Evolutionary conservation across 75 land plant species (phyloP), one percentile per base, ranked within the genome.

Genomic region (Azolla pinnata): DNA sequence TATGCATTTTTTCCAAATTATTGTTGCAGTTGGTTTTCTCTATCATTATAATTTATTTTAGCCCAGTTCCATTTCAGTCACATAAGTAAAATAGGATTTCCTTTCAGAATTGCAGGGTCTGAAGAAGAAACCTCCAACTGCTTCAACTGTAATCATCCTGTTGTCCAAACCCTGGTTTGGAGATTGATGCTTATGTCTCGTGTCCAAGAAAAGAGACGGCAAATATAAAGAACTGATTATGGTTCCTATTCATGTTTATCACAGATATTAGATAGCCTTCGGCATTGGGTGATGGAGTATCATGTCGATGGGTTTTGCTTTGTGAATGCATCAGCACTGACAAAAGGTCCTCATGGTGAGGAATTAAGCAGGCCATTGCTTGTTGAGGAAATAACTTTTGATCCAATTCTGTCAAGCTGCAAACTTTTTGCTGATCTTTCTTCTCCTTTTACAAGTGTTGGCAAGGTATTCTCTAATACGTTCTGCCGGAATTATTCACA

Each of bases 301-400:
- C 99, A 86, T 57, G 62, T 95, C 42, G 96, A 95, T 79, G 99
- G 99, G 7, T 89, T 95, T 65, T 77, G 73, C 54, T 95, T 89
- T 67, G 32, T 70, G 4, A 80, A 89, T 74, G 82, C 91, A 47
- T 62, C 76, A n/a, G 79, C 75, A 46, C 81, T 90, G 19, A 16
- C 67, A 20, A 77, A 62, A 54, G 91, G 91, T 14, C 61, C 71
- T 21, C 69, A 77, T 63, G 88, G 81, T 3, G 79, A 83, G 54
- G 53, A 56, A 46, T 59, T 86, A 29, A 77, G 81, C 55, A 73
- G 96, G 12, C 85, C 90, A 31, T 83, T 89, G 17, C 64, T 95
- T 61, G 61, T 95, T 44, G 99, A 95, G 51, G 79, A 83, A 18
- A 89, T 95, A 23, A 65, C 86, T 20, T 92, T 92, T 70, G 97